Evolutionary conservation across 306 rosid species (phyloP).

Genomic region (Myrica gale): DNA sequence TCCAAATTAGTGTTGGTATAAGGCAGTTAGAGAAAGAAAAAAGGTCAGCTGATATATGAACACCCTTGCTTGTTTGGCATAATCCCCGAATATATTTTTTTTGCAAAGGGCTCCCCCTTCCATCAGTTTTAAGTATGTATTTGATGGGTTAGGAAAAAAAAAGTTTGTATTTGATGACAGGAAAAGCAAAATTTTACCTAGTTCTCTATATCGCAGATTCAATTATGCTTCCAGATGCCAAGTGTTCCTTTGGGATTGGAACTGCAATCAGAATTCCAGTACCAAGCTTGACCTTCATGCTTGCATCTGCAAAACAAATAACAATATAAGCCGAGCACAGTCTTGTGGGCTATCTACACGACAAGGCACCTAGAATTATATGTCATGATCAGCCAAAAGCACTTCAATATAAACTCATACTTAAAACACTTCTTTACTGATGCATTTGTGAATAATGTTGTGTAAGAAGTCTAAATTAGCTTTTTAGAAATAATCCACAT

Average conservation of each 20-base stretch:
- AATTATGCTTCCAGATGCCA: slow-evolving; percentile 69
- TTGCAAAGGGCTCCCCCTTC: too few species aligned
- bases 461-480: neutral
- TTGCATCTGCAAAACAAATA: slow-evolving; percentile 53
- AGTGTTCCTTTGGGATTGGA: slow-evolving; percentile 81
- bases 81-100: too few species aligned
- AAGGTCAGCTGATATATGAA: neutral
- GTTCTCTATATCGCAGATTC: slow-evolving; percentile 76
- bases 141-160: neutral
- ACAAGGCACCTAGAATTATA: slow-evolving; percentile 62
- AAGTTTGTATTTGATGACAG: neutral
- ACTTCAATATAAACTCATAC: slow-evolving; percentile 20
- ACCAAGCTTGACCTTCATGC: slow-evolving; percentile 61
- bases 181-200: slow-evolving; percentile 41
- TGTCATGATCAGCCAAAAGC: slow-evolving; percentile 25
- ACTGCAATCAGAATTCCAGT: slow-evolving; percentile 77
- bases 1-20: neutral
- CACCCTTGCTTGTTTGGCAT: too few species aligned
- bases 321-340: slow-evolving; percentile 58
- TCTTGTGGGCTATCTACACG: slow-evolving; percentile 78
- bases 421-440: neutral
- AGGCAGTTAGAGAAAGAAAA: neutral
- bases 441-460: neutral
- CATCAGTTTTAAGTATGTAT: too few species aligned
- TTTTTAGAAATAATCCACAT: neutral